Evolutionary conservation across 2,329 filamentous ascomycete species (phyloP), one percentile per base, ranked within the genome.

Genomic region (Colletotrichum sp.): DNA sequence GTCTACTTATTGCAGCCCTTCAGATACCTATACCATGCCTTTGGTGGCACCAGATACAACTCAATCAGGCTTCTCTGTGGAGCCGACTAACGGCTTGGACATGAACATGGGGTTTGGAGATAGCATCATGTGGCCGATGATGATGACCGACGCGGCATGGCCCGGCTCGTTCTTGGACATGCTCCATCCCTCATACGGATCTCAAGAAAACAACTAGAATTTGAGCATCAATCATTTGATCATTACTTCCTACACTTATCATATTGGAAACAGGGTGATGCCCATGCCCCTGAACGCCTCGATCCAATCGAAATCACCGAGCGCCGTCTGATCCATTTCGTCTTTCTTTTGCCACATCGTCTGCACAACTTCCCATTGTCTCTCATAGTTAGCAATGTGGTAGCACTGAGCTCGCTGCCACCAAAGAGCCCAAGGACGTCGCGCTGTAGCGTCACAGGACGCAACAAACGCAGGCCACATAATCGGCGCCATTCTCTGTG

Each of bases 391-490:
- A 6, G 63, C 70, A 10, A 68, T 34, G 4, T 36, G 70, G 32
- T 72, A 72, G 16, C 34, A 39, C 16, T 8, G 24, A 4, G 39
- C 64, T 28, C 70, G 32, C 21, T 60, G 21, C 69, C 69, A 66
- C 69, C 69, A 72, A 28, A 21, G 24, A 44, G 36, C 18, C 69
- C 69, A 72, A 21, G 49, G 30, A 9, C 13, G 24, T 5, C 62
- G 69, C 21, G 28, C 16, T 21, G 13, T 12, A 6, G 69, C 69
- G 13, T 72, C 69, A 21, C 69, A 72, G 13, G 69, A 72, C 6
- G 69, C 69, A 30, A 72, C 49, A 16, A 72, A 72, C 0, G 69
- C 60, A 4, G 69, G 69, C 69, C 69, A 72, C 69, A 66, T 72
- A 10, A 72, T 72, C 4, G 69, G 69, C 0, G 69, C 69, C 62